phyloP scores from a whole-genome alignment of 495 filamentous ascomycete species.

The Jackrogersella minutella region DNA sequence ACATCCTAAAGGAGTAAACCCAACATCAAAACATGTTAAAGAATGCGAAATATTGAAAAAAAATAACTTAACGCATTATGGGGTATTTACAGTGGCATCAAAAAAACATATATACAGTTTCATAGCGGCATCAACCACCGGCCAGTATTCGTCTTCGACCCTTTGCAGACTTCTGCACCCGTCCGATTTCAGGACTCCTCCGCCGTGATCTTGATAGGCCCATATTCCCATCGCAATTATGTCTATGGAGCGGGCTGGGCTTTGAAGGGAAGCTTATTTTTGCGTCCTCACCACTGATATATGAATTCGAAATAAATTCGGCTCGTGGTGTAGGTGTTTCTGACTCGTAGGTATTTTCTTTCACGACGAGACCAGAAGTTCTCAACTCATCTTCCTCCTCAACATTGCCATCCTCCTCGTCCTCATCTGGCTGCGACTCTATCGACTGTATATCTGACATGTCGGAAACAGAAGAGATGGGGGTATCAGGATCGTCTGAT shows the following conservation, averaged over 20 bases:
- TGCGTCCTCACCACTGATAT: slow-evolving; percentile 34
- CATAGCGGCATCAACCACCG: slow-evolving; percentile 7
- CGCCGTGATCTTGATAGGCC: slow-evolving; percentile 44
- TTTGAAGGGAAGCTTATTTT: slow-evolving; percentile 39
- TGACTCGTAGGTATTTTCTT: slow-evolving; percentile 40
- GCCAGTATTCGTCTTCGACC: slow-evolving; percentile 42
- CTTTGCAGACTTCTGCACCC: slow-evolving; percentile 52
- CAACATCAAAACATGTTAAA: not conserved
- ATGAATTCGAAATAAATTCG: slow-evolving; percentile 41
- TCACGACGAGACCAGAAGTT: not conserved
- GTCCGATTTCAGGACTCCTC: slow-evolving; percentile 50
- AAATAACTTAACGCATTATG: slow-evolving; percentile 33
- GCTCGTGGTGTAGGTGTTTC: slow-evolving; percentile 53
- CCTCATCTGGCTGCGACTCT: slow-evolving; percentile 26
- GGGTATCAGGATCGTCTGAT: slow-evolving; percentile 45
- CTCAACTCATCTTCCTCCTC: slow-evolving; percentile 20
- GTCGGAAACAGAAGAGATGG: slow-evolving; percentile 48
- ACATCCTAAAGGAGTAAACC: slow-evolving; percentile 16
- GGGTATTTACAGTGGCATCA: slow-evolving; percentile 42
- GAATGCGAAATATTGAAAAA: slow-evolving; percentile 4
- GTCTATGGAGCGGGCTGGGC: slow-evolving; percentile 29
- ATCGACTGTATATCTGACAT: slow-evolving; percentile 42
- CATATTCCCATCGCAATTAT: slow-evolving; percentile 38
- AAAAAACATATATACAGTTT: slow-evolving; percentile 44
- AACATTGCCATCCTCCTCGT: slow-evolving; percentile 17